phyloP scores from a whole-genome alignment of 2,329 filamentous ascomycete genomes.

The Daldinia sp. region DNA sequence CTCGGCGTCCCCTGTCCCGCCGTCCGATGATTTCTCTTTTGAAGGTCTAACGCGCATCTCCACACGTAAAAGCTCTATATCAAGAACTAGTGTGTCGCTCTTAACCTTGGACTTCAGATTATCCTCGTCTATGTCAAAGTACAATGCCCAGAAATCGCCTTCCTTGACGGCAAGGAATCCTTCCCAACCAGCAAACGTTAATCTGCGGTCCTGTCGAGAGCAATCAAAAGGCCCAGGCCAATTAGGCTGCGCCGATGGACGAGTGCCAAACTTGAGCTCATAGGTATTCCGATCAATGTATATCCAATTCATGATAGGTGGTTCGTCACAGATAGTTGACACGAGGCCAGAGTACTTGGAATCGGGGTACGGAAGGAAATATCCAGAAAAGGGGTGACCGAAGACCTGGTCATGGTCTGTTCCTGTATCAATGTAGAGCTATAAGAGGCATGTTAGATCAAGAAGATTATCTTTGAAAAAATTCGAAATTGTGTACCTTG shows the following conservation, averaged over 20 bases:
- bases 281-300: constrained; percentile 59
- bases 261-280: constrained; percentile 60
- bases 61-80: constrained; percentile 64
- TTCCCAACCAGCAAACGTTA: constrained; percentile 63
- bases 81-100: constrained; percentile 61
- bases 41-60: constrained; percentile 57
- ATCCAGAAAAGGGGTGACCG: constrained; percentile 67
- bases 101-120: constrained; percentile 58
- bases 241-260: constrained; percentile 57
- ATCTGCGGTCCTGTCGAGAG: constrained; percentile 62
- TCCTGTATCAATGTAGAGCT: constrained; percentile 63
- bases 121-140: constrained; percentile 62
- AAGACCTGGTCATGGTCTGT: constrained; percentile 48
- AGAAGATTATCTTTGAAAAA: not conserved
- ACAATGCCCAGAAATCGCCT: constrained; percentile 60
- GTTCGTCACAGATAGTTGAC: constrained; percentile 61
- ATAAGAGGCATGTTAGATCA: constrained; percentile 12
- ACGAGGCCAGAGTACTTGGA: constrained; percentile 58
- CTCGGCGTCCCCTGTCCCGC: constrained; percentile 19
- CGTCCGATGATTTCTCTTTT: constrained; percentile 21
- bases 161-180: constrained; percentile 63
- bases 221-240: constrained; percentile 63
- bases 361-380: constrained; percentile 68
- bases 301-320: constrained; percentile 64
- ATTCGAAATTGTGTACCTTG: constrained; percentile 49